Conservation (phyloP, 2,329 filamentous ascomycete genomes). For the Aureobasidium sp. region DNA sequence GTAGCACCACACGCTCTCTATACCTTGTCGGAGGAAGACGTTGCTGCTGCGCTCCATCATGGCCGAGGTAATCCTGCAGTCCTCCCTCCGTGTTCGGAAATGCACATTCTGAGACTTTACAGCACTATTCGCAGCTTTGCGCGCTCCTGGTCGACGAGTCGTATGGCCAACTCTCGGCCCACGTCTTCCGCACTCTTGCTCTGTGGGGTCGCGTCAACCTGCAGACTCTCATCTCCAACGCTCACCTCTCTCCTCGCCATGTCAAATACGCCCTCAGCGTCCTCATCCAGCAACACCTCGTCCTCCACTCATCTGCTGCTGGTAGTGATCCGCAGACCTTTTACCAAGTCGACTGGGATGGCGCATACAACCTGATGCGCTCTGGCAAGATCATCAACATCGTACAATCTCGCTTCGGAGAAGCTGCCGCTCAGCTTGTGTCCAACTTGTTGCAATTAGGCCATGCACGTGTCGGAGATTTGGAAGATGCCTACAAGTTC, state of each 20-base stretch:
- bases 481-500: conserved; percentile 57
- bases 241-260: conserved; percentile 65
- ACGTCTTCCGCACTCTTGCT: conserved; percentile 74
- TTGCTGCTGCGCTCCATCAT: conserved; percentile 22
- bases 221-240: conserved; percentile 61
- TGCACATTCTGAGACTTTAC: conserved; percentile 33
- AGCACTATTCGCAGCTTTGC: conserved; percentile 81
- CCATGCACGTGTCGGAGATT: conserved; percentile 64
- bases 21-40: conserved; percentile 33
- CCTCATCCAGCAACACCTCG: conserved; percentile 80
- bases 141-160: conserved; percentile 80
- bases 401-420: conserved; percentile 66
- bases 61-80: conserved; percentile 17
- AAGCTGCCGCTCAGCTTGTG: conserved; percentile 66
- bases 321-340: conserved; percentile 56
- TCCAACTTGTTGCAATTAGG: conserved; percentile 70
- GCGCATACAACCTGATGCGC: conserved; percentile 76
- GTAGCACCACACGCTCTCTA: conserved; percentile 12
- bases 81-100: not conserved
- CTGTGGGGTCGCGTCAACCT: conserved; percentile 71
- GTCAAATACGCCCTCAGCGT: conserved; percentile 75
- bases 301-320: conserved; percentile 34
- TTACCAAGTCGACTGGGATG: conserved; percentile 77
- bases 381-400: conserved; percentile 74
- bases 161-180: conserved; percentile 84